Conservation (phyloP, 2,329 filamentous ascomycete species). For the Fusarium brachygibbosum region DNA sequence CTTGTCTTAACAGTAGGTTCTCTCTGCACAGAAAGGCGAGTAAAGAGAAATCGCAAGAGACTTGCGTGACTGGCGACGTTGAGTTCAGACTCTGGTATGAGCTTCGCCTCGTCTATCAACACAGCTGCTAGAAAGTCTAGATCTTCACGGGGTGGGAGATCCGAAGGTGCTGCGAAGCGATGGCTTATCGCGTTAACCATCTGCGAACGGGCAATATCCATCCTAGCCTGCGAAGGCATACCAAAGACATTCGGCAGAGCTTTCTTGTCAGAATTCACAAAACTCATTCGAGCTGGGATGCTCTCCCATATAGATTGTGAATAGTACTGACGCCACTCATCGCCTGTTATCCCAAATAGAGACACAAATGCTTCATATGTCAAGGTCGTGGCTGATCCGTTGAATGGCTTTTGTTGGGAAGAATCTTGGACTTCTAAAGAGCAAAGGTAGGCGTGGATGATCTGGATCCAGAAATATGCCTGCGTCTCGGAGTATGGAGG, state of each 20-base stretch:
- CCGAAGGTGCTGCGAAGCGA: constrained; percentile 6
- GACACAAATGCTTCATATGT: constrained; percentile 44
- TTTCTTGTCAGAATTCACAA: constrained; percentile 48
- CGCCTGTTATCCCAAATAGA: constrained; percentile 41
- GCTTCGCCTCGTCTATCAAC: constrained; percentile 38
- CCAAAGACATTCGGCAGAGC: constrained; percentile 47
- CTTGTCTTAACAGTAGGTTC: neutral
- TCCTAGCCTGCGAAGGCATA: constrained; percentile 32
- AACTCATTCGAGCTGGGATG: constrained; percentile 47
- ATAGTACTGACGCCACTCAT: constrained; percentile 51
- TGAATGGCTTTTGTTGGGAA: neutral
- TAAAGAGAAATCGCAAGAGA: constrained; percentile 29
- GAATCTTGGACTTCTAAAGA: constrained; percentile 20
- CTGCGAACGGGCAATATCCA: constrained; percentile 31
- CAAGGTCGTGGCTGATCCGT: constrained; percentile 9
- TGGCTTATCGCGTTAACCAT: constrained; percentile 38
- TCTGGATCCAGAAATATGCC: constrained; percentile 53
- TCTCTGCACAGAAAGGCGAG: neutral
- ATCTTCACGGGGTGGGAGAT: constrained; percentile 33
- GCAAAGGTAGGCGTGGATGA: constrained; percentile 41
- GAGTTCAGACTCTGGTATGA: constrained; percentile 30
- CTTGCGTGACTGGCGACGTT: constrained; percentile 41
- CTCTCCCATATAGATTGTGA: constrained; percentile 45
- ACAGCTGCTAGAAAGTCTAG: constrained; percentile 43
- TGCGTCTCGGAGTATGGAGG: constrained; percentile 52